phyloP scores from a whole-genome alignment of 1,139 yeast species.

The Candida sojae region DNA sequence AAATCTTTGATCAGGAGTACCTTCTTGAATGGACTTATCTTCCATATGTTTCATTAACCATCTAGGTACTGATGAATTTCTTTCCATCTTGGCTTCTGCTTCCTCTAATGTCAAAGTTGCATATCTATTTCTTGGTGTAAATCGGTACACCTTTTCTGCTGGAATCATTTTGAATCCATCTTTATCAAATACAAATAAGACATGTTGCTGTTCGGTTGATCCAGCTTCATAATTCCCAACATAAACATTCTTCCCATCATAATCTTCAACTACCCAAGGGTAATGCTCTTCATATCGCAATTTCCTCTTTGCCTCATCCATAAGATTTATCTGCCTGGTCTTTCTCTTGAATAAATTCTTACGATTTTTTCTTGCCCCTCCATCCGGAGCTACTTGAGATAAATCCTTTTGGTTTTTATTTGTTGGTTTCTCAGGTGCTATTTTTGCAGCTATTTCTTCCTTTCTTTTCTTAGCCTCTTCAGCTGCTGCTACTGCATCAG shows the following conservation, averaged over 20 bases:
- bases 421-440: constrained; percentile 6
- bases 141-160: constrained; percentile 88
- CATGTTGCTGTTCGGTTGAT: constrained; percentile 77
- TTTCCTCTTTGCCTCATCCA: constrained; percentile 79
- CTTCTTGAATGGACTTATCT: constrained; percentile 53
- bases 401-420: constrained; percentile 45
- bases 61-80: constrained; percentile 76
- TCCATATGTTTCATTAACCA: constrained; percentile 95
- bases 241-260: constrained; percentile 90
- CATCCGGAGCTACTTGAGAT: constrained; percentile 89
- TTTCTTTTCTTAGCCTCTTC: constrained; percentile 21
- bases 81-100: constrained; percentile 94
- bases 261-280: constrained; percentile 98
- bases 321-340: constrained; percentile 78
- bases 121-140: constrained; percentile 90
- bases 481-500: constrained; percentile 19
- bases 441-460: constrained; percentile 7
- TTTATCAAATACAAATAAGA: constrained; percentile 79
- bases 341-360: constrained; percentile 70
- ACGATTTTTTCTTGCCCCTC: constrained; percentile 77
- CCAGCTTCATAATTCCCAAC: constrained; percentile 97
- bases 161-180: constrained; percentile 94
- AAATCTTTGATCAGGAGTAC: constrained; percentile 50
- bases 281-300: constrained; percentile 92
- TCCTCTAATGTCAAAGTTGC: constrained; percentile 94